phyloP scores from a whole-genome alignment of 768 basidiomycete species.

The Mycena olivaceomarginata region DNA sequence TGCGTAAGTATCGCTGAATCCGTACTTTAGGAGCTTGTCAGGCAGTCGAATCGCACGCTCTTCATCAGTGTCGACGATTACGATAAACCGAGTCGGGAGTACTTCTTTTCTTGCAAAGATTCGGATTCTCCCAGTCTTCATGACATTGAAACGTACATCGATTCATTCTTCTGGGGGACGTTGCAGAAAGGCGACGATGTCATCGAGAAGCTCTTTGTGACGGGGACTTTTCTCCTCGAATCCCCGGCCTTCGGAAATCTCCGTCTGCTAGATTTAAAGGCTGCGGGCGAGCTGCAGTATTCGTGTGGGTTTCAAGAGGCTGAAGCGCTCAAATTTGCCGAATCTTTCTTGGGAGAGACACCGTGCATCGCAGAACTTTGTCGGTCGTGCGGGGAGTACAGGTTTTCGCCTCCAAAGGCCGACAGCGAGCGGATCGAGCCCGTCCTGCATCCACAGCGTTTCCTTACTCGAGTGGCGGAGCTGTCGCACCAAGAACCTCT shows the following conservation, averaged over 20 bases:
- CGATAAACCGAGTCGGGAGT: background rate
- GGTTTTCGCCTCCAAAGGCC: background rate
- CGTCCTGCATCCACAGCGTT: conserved; percentile 10
- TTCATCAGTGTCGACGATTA: conserved; percentile 30
- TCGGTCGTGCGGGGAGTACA: conserved; percentile 11
- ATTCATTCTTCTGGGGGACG: conserved; percentile 22
- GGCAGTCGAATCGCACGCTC: background rate
- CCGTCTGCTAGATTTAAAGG: too few relatives aligned
- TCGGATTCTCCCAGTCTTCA: background rate
- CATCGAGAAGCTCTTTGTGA: conserved; percentile 29
- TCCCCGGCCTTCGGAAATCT: background rate
- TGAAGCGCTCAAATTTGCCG: conserved; percentile 11
- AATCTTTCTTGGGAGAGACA: background rate
- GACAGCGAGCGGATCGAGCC: background rate
- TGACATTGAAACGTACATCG: conserved; percentile 2
- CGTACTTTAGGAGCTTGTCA: conserved; percentile 6
- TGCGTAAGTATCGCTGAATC: too few relatives aligned
- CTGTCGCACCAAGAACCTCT: background rate
- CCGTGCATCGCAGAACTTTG: conserved; percentile 7
- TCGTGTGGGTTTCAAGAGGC: conserved; percentile 33
- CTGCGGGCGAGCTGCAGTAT: background rate
- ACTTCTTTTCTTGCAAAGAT: background rate
- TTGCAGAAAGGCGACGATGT: conserved; percentile 13
- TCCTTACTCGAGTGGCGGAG: background rate
- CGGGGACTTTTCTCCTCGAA: conserved; percentile 3